Evolutionary conservation across 148 eudicot species (phyloP), one percentile per base, ranked within the genome.

Genomic region (Euryodendron excelsum): DNA sequence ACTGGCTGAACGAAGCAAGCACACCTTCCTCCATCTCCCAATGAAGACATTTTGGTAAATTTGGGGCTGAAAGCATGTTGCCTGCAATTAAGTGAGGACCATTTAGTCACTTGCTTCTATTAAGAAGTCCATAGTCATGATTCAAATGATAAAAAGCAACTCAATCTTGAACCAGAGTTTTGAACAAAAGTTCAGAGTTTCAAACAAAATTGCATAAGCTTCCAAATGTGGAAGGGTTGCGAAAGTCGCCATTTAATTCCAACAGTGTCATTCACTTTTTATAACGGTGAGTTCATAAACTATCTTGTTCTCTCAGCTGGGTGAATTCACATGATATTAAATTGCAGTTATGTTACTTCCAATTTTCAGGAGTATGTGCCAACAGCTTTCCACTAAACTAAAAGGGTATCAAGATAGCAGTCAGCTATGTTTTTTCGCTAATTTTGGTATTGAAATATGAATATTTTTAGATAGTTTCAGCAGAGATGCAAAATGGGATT

Each of bases 41-140:
- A 96, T 84, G 78, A 77, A 96, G 72, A 96, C 97, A 85, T 90
- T 86, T 80, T 93, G 98, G 77, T 41, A 82, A 79, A 93, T 87
- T 88, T 96, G 99, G 77, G 99, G 97, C 79, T 96, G 99, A 78
- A 96, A 96, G 53, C 90, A 90, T 74, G 99, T 96, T n/a, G 99
- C 98, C 99, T 96, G 91, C 79, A 81, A 69, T 65, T 0, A 83
- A 39, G 34, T 68, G 12, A 74, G 78, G 53, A 27, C 25, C 78
- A 72, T 70, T 41, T 34, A 30, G 72, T 69, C 62, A 55, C 34
- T 55, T 15, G 66, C 31, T 61, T n/a, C 44, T 23, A 75, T 48
- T 72, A 78, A 28, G 76, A 71, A 21, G 41, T 76, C 28, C 11
- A 64, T 17, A 61, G 33, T 72, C 45, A 69, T 30, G 76, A 30